A percentile compares a stretch with the other conserved stretches of the same genome.
These are phyloP conservation scores for Phaeosphaeriaceae sp. DNA, from an alignment of 2,329 filamentous ascomycete species.

Conservation along the genomic window DNA sequence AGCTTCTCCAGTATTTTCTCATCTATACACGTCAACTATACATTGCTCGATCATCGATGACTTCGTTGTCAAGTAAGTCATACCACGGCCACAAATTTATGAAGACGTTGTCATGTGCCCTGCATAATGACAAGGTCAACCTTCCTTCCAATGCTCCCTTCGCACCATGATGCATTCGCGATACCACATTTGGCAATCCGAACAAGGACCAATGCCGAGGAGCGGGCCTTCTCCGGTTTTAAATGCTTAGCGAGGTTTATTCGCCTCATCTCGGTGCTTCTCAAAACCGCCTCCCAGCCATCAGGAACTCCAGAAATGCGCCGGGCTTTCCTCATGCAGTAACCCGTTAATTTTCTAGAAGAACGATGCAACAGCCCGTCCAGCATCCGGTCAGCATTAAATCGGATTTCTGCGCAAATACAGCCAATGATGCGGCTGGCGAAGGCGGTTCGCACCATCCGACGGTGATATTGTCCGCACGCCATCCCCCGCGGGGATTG, in stretches of 20 bases:
- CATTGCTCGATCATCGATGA: background rate
- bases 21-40: background rate
- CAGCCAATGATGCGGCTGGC: background rate
- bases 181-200: conserved; percentile 1
- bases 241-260: conserved; percentile 3
- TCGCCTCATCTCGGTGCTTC: background rate
- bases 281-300: background rate
- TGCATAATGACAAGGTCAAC: background rate
- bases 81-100: background rate
- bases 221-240: background rate
- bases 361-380: background rate
- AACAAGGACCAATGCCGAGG: background rate
- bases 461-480: conserved; percentile 21
- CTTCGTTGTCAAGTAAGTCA: background rate
- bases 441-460: conserved; percentile 4
- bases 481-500: conserved; percentile 20
- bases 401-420: background rate
- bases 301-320: background rate
- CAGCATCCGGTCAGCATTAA: background rate
- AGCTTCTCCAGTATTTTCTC: background rate
- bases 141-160: background rate
- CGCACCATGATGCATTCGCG: background rate
- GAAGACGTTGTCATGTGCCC: background rate
- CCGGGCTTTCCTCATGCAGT: background rate
- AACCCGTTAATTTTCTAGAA: background rate